Evolutionary conservation across 176 grass and related monocot species (phyloP).

Genomic region (Poa pratensis): DNA sequence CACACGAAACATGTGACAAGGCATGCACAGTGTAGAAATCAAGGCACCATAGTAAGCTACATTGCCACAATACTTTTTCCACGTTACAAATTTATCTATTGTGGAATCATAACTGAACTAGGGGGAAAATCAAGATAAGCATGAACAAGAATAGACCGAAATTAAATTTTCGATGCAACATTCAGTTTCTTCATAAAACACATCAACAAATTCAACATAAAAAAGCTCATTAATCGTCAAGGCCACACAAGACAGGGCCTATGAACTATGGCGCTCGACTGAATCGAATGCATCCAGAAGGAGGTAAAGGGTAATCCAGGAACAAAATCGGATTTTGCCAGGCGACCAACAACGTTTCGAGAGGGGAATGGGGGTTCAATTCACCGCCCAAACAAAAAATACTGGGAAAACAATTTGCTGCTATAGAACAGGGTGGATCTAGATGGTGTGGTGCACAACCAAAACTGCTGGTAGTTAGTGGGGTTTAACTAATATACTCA

Average conservation of each 20-base stretch:
- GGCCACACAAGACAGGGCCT: background rate
- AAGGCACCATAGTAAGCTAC: conserved; percentile 33
- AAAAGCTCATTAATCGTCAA: background rate
- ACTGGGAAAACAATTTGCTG: background rate
- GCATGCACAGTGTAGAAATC: conserved; percentile 22
- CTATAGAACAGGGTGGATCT: conserved; percentile 6
- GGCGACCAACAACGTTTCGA: background rate
- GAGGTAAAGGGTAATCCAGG: background rate
- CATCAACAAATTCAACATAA: background rate
- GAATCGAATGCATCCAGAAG: conserved; percentile 14
- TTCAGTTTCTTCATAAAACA: background rate
- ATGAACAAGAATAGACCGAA: conserved; percentile 14
- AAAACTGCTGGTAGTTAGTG: background rate
- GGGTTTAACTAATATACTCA: conserved; percentile 4
- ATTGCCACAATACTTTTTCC: conserved; percentile 25
- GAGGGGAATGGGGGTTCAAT: background rate
- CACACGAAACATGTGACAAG: conserved; percentile 44
- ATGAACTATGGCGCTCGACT: background rate
- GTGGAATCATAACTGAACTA: conserved; percentile 37
- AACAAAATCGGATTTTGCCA: background rate
- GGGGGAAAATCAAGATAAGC: conserved; percentile 34
- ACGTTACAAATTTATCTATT: background rate
- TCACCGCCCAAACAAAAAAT: background rate
- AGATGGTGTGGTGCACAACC: background rate
- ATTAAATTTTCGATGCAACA: background rate